phyloP scores from a whole-genome alignment of 2,329 filamentous ascomycete genomes.

The Gnomoniopsis sp. region DNA sequence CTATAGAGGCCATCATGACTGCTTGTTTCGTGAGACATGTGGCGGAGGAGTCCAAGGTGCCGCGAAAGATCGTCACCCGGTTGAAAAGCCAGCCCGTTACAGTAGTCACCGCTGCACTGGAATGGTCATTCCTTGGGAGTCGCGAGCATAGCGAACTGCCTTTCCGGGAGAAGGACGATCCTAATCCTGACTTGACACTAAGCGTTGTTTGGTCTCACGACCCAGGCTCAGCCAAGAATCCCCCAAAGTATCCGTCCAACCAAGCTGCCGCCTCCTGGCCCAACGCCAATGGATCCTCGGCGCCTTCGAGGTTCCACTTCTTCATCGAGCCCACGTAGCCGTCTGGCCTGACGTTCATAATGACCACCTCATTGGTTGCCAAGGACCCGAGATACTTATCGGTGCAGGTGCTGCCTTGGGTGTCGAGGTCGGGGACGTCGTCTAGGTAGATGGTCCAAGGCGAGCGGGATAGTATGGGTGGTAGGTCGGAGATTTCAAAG shows the following conservation, averaged over 20 bases:
- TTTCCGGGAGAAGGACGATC: too few species aligned
- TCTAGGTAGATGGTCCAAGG: conserved; percentile 73
- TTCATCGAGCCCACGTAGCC: conserved; percentile 67
- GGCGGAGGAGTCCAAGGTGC: too few species aligned
- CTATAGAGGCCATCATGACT: too few species aligned
- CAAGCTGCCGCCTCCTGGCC: conserved; percentile 45
- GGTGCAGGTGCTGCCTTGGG: conserved; percentile 51
- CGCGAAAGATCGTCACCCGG: too few species aligned
- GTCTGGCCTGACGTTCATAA: conserved; percentile 69
- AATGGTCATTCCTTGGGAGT: too few species aligned
- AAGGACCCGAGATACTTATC: conserved; percentile 66
- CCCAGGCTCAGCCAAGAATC: conserved; percentile 49
- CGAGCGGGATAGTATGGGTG: conserved; percentile 58
- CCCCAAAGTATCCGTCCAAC: conserved; percentile 52
- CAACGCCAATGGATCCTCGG: conserved; percentile 24
- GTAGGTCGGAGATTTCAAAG: conserved; percentile 65
- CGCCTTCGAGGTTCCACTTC: conserved; percentile 47
- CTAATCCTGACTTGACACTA: neutral
- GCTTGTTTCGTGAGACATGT: too few species aligned
- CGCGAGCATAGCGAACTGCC: too few species aligned
- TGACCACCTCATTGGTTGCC: conserved; percentile 52
- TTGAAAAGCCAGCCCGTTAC: too few species aligned
- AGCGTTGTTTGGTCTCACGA: neutral
- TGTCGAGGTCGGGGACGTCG: conserved; percentile 55
- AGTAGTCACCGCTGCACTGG: too few species aligned